Conservation (phyloP, 106 monocot species). For the Platanthera zijinensis region DNA sequence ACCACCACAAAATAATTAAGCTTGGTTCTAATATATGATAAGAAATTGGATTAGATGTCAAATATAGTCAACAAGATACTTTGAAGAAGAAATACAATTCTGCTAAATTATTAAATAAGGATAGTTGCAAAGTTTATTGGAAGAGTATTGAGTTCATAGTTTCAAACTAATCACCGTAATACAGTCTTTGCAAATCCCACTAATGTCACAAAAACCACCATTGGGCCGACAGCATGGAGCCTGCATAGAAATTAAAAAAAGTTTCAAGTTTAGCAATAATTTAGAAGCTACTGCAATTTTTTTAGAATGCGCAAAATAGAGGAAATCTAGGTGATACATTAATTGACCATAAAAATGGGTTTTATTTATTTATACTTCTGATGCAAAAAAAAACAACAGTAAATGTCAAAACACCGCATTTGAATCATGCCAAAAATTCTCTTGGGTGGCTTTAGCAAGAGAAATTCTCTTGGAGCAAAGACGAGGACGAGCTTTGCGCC, state of each 20-base stretch:
- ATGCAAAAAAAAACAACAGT: not conserved
- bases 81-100: not conserved
- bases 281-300: not conserved
- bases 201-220: conserved; percentile 41
- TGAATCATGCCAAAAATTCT: no score
- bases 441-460: no score
- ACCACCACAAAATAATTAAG: conserved; percentile 1
- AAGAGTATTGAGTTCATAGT: not conserved
- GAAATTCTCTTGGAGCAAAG: no score
- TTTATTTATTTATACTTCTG: not conserved
- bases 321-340: not conserved
- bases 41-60: not conserved
- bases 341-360: not conserved
- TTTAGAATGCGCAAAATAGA: not conserved
- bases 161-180: conserved; percentile 53
- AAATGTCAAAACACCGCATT: not conserved
- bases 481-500: no score
- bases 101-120: not conserved
- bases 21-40: not conserved
- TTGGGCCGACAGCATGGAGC: conserved; percentile 77
- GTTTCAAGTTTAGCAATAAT: not conserved
- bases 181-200: conserved; percentile 75
- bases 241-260: conserved; percentile 23
- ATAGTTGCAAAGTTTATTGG: not conserved
- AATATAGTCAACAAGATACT: not conserved